phyloP scores from a whole-genome alignment of 2,329 filamentous ascomycete genomes.

The Pyrenophora tritici-repentis region DNA sequence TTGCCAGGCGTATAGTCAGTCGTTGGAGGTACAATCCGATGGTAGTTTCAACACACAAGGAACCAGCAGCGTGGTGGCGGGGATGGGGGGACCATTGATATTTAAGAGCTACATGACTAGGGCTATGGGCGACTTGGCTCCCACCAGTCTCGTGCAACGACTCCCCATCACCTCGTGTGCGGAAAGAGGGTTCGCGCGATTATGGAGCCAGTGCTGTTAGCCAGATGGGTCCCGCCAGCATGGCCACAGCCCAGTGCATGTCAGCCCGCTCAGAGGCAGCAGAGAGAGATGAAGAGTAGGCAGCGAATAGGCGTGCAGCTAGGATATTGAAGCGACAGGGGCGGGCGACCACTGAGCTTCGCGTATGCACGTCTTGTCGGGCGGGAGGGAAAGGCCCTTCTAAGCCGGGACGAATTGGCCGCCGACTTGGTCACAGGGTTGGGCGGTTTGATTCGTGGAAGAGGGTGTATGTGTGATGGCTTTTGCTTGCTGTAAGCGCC shows the following conservation, averaged over 20 bases:
- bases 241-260: slow-evolving; percentile 34
- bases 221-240: slow-evolving; percentile 22
- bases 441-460: slow-evolving; percentile 23
- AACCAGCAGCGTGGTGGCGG: slow-evolving; percentile 35
- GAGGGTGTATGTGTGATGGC: slow-evolving; percentile 33
- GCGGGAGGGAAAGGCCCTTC: slow-evolving; percentile 34
- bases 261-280: slow-evolving; percentile 23
- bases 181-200: slow-evolving; percentile 23
- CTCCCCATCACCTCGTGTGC: slow-evolving; percentile 17
- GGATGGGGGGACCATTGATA: slow-evolving; percentile 27
- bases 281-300: slow-evolving; percentile 14
- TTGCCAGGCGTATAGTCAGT: too few relatives aligned
- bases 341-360: slow-evolving; percentile 36
- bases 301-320: slow-evolving; percentile 32
- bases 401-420: slow-evolving; percentile 29
- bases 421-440: slow-evolving; percentile 16
- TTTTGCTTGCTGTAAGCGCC: slow-evolving; percentile 38
- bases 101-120: slow-evolving; percentile 26
- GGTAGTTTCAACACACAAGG: slow-evolving; percentile 13
- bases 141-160: slow-evolving; percentile 26
- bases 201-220: slow-evolving; percentile 11
- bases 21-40: slow-evolving; percentile 10
- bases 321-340: slow-evolving; percentile 40
- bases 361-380: slow-evolving; percentile 24
- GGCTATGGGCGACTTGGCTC: slow-evolving; percentile 11